Evolutionary conservation across 2,329 filamentous ascomycete genomes (phyloP), one percentile per base, ranked within the genome.

Genomic region (Ciborinia camelliae): DNA sequence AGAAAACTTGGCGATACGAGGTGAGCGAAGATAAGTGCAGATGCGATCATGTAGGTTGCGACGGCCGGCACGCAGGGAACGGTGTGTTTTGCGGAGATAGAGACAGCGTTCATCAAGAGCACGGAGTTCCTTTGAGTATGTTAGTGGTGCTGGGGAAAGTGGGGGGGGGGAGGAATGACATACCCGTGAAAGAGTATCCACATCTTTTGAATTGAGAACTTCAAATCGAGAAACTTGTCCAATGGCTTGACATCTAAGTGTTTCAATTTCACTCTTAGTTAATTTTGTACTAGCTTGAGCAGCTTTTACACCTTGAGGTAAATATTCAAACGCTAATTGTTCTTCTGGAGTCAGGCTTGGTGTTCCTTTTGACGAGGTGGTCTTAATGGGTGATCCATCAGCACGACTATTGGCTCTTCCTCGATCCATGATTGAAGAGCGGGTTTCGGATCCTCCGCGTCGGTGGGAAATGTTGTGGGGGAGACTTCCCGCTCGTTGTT

Each of bases 61-160:
- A 35, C 90, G 87, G 0, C 89, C 90, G n/a, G 86, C 83, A 18
- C 90, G 85, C 20, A 94, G 82, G 6, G 89, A 90, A 61, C 84
- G 88, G 77, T 92, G 90, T 0, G 90, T 93, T 67, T 86, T 88
- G 54, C 90, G 86, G 57, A 93, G 85, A 72, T 92, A 92, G 69
- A 92, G 89, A 63, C 88, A 90, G 64, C 90, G 85, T 73, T 91
- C 88, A 71, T 93, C 90, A n/a, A 93, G 81, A 65, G 84, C 85
- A 58, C 87, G 85, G 62, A 92, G 86, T 78, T 93, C 90, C 84
- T 89, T 69, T 30, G 37, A 30, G 32, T 28, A 15, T 61, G 35
- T 70, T 60, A 59, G 65, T 54, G 12, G 54, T 51, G 2, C 41
- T 6, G 15, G n/a, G 14, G 4, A 12, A 18, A 20, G 41, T 32